A percentile compares a stretch with the other conserved stretches of the same genome.
phyloP scores from a whole-genome alignment of 139 green algal species.

The Asterochloris sp. region DNA sequence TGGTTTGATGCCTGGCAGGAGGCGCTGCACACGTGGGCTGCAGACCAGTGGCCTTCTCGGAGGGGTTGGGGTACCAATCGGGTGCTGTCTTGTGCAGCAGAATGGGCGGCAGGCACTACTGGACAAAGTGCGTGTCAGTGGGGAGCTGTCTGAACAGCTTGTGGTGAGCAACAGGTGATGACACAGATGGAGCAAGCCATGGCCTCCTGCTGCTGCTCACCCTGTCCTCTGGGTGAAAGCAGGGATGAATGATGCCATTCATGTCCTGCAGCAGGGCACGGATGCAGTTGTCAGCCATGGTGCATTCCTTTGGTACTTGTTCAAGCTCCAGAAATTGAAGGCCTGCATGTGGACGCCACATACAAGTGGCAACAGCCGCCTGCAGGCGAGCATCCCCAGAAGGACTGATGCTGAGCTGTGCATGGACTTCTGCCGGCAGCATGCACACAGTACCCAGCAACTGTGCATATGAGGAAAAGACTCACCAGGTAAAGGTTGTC shows the following conservation, averaged over 20 bases:
- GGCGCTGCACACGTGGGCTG: too few relatives aligned
- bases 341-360: not conserved
- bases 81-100: too few relatives aligned
- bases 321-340: too few relatives aligned
- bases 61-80: not conserved
- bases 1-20: too few relatives aligned
- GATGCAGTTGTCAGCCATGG: not conserved
- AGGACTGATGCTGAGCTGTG: not conserved
- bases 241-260: slow-evolving; percentile 99
- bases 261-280: slow-evolving; percentile 76
- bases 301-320: too few relatives aligned
- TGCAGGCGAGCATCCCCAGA: not conserved
- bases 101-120: too few relatives aligned
- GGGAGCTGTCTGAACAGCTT: too few relatives aligned
- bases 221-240: slow-evolving; percentile 98
- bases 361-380: not conserved
- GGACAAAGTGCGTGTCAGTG: too few relatives aligned
- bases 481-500: slow-evolving; percentile 97
- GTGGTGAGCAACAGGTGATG: too few relatives aligned
- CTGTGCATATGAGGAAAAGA: not conserved
- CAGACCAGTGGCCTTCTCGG: too few relatives aligned
- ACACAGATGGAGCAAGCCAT: too few relatives aligned
- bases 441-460: not conserved
- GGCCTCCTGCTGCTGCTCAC: slow-evolving; percentile 25
- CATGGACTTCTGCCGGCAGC: not conserved